Evolutionary conservation across 805 yeast genomes (phyloP), one percentile per base, ranked within the genome.

Genomic region (Candida anglica): DNA sequence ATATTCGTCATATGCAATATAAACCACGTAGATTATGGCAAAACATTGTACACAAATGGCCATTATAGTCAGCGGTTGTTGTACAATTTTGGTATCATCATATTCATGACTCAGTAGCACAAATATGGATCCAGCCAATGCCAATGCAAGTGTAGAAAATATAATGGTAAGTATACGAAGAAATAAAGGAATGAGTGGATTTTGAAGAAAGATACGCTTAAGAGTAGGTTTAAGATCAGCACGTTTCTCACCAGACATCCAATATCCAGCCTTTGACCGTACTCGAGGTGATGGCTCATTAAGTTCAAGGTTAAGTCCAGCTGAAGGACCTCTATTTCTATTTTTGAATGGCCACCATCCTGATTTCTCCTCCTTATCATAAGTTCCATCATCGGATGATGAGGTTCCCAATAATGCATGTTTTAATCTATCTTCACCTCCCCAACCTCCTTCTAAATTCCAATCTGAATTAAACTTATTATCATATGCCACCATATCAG

Each of bases 51-150:
- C 95, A 33, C 79, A 79, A 2, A 93, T 73, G 3, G 97, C 93
- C 95, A 93, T 87, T 28, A 89, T 79, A 0, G 98, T 86, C 46
- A 95, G 81, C 13, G 98, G 83, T 50, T 85, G 88, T 52, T 85
- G 95, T 6, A 72, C 65, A 6, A 86, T 58, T 9, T 61, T 52
- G 13, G 47, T 41, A 3, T 57, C 60, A 13, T 60, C 57, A 42
- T 62, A 63, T 15, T 53, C 39, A 13, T 52, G 45, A 32, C 54
- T 46, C 30, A 73, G 69, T 36, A 54, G 50, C 8, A 58, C 56
- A 42, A 69, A 77, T 34, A 86, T 77, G 29, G 80, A 58, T 5
- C 69, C 59, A 0, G 97, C 88, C 17, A 91, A 53, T 0, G 79
- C 93, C 42, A 91, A 66, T 0, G 96, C 86, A 22, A 79, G 60